These are phyloP conservation scores for Physcomitrium patens DNA, from an alignment of 225 moss, liverwort and hornwort species.

Conservation along the genomic window DNA sequence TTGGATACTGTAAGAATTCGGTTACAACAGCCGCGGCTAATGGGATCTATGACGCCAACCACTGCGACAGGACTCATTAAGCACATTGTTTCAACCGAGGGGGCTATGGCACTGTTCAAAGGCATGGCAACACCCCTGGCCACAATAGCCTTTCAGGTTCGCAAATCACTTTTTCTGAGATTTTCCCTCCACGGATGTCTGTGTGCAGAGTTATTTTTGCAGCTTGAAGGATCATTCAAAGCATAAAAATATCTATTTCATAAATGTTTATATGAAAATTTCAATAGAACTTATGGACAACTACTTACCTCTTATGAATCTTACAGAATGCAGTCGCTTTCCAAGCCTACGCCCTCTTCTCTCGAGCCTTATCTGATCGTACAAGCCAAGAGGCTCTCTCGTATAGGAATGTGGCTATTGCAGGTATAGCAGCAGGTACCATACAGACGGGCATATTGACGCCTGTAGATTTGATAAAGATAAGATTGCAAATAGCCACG, in stretches of 20 bases:
- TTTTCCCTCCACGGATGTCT: not conserved
- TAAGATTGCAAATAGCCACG: constrained; percentile 82
- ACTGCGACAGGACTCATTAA: constrained; percentile 69
- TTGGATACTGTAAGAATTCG: constrained; percentile 91
- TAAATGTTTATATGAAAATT: not conserved
- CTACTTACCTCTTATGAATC: constrained; percentile 20
- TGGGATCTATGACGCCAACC: constrained; percentile 52
- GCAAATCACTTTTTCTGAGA: not conserved
- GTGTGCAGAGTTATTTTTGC: constrained; percentile 19
- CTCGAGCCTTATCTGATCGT: constrained; percentile 66
- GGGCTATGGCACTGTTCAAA: constrained; percentile 87
- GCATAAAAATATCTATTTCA: not conserved
- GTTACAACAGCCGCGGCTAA: constrained; percentile 78
- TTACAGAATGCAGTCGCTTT: constrained; percentile 96
- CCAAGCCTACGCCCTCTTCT: constrained; percentile 87
- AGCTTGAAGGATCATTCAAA: constrained; percentile 11
- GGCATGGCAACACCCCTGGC: constrained; percentile 95
- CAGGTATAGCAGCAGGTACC: constrained; percentile 85
- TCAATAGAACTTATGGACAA: constrained; percentile 6
- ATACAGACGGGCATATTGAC: constrained; percentile 86
- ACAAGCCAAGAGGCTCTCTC: constrained; percentile 56
- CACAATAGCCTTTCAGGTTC: constrained; percentile 92
- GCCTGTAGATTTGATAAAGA: constrained; percentile 97
- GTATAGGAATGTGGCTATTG: constrained; percentile 76
- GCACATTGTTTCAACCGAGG: constrained; percentile 84